These are phyloP conservation scores for Cryptococcus neoformans DNA, from an alignment of 1,284 basidiomycete genomes.

Conservation along the genomic window DNA sequence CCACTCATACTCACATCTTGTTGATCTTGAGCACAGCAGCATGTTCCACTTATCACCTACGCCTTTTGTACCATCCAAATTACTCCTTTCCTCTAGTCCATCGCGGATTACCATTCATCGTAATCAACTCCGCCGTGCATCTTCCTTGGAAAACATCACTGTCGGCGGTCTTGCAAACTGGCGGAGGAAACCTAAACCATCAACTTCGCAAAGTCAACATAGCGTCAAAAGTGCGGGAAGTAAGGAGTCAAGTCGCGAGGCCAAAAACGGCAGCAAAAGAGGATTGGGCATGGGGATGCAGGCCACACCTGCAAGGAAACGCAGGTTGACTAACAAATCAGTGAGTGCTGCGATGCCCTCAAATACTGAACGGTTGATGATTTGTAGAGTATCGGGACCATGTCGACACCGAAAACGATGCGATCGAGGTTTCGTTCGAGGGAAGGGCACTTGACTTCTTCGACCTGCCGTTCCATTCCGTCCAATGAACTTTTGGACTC, in stretches of 20 bases:
- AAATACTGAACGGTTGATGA: not conserved
- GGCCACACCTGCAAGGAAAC: constrained; percentile 19
- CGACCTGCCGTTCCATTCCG: not conserved
- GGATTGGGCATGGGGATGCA: constrained; percentile 26
- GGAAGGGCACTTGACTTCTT: not conserved
- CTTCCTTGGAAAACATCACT: constrained; percentile 3
- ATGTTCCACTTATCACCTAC: constrained; percentile 8
- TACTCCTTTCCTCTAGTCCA: constrained; percentile 11
- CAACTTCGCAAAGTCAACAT: not conserved
- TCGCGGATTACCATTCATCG: not conserved
- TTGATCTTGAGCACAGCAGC: not conserved
- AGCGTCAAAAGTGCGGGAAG: not conserved
- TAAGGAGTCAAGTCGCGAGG: no score
- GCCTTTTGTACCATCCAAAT: not conserved
- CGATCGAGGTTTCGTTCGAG: no score
- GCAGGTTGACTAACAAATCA: constrained; percentile 5
- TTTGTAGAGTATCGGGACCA: constrained; percentile 13
- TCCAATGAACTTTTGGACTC: not conserved
- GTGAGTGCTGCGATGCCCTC: not conserved
- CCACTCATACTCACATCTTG: not conserved
- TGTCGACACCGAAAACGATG: constrained; percentile 9
- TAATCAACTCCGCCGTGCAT: not conserved
- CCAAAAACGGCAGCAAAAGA: not conserved
- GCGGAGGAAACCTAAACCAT: constrained; percentile 9
- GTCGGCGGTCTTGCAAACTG: constrained; percentile 15